These are phyloP conservation scores for Salix caprea DNA, from an alignment of 345 rosid genomes.

Conservation along the genomic window DNA sequence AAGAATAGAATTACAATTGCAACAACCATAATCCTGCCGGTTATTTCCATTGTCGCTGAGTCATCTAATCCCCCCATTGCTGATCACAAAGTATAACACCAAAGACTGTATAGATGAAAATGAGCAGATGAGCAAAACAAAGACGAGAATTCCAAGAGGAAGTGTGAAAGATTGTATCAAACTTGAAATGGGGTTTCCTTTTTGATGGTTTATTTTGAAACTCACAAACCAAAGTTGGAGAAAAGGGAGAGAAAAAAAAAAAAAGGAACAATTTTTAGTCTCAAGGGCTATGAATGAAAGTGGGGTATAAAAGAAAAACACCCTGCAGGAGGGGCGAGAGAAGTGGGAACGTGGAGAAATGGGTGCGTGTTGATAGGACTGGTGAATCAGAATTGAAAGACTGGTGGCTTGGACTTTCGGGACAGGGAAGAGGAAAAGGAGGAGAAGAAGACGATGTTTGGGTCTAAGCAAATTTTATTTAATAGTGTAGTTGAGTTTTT, in stretches of 20 bases:
- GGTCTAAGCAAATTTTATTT: constrained; percentile 14
- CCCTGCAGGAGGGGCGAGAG: neutral
- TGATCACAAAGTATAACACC: neutral
- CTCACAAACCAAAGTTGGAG: neutral
- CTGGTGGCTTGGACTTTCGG: neutral
- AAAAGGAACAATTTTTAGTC: neutral
- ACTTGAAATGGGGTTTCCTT: neutral
- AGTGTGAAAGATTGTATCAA: neutral
- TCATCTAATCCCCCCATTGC: constrained; percentile 43
- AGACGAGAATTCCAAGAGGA: constrained; percentile 15
- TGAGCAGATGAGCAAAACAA: constrained; percentile 16
- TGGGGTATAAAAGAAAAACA: neutral
- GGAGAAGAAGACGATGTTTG: constrained; percentile 22
- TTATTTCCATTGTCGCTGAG: constrained; percentile 44
- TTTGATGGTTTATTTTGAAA: neutral
- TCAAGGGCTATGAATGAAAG: neutral
- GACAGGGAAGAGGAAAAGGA: constrained; percentile 5
- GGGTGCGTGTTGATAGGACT: neutral
- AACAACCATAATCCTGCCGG: constrained; percentile 27
- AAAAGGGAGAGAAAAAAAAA: neutral
- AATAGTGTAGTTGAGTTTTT: no score
- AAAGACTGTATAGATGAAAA: neutral
- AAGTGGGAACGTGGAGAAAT: neutral
- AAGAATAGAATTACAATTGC: constrained; percentile 18
- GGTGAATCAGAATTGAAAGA: neutral